Conservation (phyloP, 2,329 filamentous ascomycete species). For the Aspergillus flavus region DNA sequence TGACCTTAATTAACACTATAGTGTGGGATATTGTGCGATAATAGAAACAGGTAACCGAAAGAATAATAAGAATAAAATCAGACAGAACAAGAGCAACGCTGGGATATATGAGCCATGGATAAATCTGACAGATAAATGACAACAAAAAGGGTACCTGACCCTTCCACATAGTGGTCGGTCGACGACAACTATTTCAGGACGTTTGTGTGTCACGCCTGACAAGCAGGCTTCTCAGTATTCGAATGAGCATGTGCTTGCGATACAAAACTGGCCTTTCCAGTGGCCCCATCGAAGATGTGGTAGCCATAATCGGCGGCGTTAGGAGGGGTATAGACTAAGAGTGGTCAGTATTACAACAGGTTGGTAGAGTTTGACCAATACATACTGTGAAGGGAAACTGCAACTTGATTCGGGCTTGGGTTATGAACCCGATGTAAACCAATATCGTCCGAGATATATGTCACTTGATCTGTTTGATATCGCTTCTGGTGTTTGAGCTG, state of each 20-base stretch:
- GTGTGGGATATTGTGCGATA: neutral
- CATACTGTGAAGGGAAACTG: constrained; percentile 38
- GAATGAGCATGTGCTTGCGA: constrained; percentile 26
- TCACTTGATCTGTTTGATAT: constrained; percentile 31
- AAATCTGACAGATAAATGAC: neutral
- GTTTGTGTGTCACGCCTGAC: neutral
- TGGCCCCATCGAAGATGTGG: constrained; percentile 33
- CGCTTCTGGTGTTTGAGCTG: constrained; percentile 28
- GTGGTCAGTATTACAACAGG: neutral
- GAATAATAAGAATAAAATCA: neutral
- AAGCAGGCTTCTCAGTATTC: neutral
- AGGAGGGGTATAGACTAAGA: constrained; percentile 34
- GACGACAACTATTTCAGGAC: neutral
- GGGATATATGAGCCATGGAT: neutral
- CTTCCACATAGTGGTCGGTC: neutral
- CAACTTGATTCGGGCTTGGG: constrained; percentile 27
- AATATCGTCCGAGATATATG: constrained; percentile 37
- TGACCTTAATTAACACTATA: neutral
- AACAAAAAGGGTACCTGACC: neutral
- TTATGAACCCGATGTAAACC: constrained; percentile 36
- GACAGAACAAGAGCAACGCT: neutral
- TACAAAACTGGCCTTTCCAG: constrained; percentile 31
- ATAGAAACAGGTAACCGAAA: neutral
- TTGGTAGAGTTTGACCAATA: neutral
- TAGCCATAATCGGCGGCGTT: constrained; percentile 39